Base-by-base conservation (phyloP, 257 asterid species). In the Hygrophila difformis region DNA sequence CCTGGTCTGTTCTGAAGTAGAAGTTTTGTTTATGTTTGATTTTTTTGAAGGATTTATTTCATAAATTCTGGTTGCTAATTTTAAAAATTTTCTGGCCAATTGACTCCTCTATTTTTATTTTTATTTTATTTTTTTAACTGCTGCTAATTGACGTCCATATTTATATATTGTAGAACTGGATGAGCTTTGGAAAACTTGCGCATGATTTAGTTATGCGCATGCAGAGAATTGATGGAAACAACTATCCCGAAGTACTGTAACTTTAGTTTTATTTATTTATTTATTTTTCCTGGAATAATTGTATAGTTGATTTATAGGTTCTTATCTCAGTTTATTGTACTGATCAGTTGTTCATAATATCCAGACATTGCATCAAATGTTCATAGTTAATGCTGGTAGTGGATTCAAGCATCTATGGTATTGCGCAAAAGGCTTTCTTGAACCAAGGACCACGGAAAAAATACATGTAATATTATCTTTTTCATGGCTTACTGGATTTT, bases 341-440 rank as follows among this genome's bases (percentile, higher is more conserved):
- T 33, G 70, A 65, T 44, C 55, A 16, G 22, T 46, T 53, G 37
- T 56, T 55, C 51, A 39, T 53, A 53, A 28, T 74, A 48, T 66
- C 68, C 78, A 91, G 98, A 91, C 95, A 19, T 61, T 91, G 65
- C 81, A 91, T 70, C 86, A 78, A 39, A 86, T 91, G 98, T 80
- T 63, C 78, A 82, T 91, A 43, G 96, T 91, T 44, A 91, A 91
- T 56, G 94, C 96, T 68, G 98, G 98, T 17, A 65, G 68, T 55
- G 98, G 96, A 44, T 91, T 91, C 67, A 91, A 79, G 70, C 65
- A 72, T 49, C 59, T 86, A 21, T 86, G 96, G 96, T 79, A 68
- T 73, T 61, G 89, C 56, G 77, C 41, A 22, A 86, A 80, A 68
- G 88, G 94, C 65, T 86, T 86, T 69, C 88, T 91, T 66, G 98